Conservation (phyloP, 2,329 filamentous ascomycete genomes). For the Penicillium sp. region DNA sequence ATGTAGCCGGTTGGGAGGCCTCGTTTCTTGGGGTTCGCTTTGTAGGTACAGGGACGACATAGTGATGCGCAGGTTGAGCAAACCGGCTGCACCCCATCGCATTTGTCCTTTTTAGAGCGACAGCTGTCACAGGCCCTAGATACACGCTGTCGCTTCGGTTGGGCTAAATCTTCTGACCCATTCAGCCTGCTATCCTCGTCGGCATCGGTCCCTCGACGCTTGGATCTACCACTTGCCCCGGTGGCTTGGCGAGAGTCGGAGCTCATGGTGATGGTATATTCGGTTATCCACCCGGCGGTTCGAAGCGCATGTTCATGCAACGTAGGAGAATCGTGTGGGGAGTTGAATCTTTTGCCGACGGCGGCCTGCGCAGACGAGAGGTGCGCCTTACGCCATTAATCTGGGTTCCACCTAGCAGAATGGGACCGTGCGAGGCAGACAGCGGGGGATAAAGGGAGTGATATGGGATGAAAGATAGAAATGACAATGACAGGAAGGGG, state of each 20-base stretch:
- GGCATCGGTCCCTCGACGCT: slow-evolving; percentile 35
- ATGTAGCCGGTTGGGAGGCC: slow-evolving; percentile 82
- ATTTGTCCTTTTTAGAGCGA: slow-evolving; percentile 70
- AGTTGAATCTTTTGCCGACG: slow-evolving; percentile 38
- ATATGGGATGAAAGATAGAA: slow-evolving; percentile 6
- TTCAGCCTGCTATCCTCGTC: slow-evolving; percentile 36
- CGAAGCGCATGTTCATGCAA: slow-evolving; percentile 35
- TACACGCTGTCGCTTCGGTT: slow-evolving; percentile 65
- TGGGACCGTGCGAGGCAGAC: slow-evolving; percentile 2
- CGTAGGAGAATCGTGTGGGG: slow-evolving; percentile 18
- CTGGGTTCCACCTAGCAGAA: slow-evolving; percentile 6
- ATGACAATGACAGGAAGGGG: background rate
- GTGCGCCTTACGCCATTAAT: slow-evolving; percentile 22
- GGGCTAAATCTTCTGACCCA: slow-evolving; percentile 34
- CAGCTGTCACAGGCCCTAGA: slow-evolving; percentile 73
- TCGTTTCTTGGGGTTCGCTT: slow-evolving; percentile 73
- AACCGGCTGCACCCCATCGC: slow-evolving; percentile 68
- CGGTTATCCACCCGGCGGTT: slow-evolving; percentile 29
- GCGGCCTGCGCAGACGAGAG: slow-evolving; percentile 16
- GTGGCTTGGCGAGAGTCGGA: slow-evolving; percentile 37
- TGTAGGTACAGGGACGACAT: slow-evolving; percentile 70
- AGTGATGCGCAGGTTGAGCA: slow-evolving; percentile 70
- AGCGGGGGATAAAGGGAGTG: background rate
- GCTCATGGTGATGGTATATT: slow-evolving; percentile 33
- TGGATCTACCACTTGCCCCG: slow-evolving; percentile 34